phyloP scores from a whole-genome alignment of 805 yeast species.

The Ogataea dorogensis region DNA sequence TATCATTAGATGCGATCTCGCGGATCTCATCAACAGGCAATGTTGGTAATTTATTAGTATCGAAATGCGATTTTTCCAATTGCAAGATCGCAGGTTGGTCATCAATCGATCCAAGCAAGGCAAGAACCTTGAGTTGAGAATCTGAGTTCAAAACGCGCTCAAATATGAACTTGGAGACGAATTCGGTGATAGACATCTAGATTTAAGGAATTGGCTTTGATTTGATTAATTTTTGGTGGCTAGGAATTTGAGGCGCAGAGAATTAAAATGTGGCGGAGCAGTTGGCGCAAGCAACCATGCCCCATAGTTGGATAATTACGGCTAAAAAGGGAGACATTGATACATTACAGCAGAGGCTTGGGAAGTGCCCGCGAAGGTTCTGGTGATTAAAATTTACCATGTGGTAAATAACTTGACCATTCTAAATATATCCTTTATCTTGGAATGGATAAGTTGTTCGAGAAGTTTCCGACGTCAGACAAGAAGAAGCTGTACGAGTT shows the following conservation, averaged over 20 bases:
- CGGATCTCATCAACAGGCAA: constrained; percentile 26
- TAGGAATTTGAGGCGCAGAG: constrained; percentile 1
- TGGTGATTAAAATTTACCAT: no score
- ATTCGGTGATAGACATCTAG: constrained; percentile 21
- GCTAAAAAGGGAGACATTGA: no score
- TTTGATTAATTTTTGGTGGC: constrained; percentile 1
- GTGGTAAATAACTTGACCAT: constrained; percentile 1
- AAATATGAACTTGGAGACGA: constrained; percentile 44
- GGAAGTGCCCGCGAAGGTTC: no score
- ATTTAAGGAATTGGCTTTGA: no score
- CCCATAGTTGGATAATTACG: no score
- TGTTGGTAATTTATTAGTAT: constrained; percentile 29
- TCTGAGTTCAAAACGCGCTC: constrained; percentile 51
- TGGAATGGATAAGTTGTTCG: constrained; percentile 17
- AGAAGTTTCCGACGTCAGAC: constrained; percentile 22
- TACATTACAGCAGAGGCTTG: no score
- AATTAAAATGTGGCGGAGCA: constrained; percentile 6
- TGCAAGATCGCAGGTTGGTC: constrained; percentile 63
- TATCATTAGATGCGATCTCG: constrained; percentile 67
- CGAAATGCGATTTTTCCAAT: constrained; percentile 71
- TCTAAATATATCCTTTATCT: neutral
- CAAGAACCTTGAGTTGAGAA: constrained; percentile 66
- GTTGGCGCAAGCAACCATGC: constrained; percentile 6
- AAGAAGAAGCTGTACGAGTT: constrained; percentile 71
- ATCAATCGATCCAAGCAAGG: constrained; percentile 65